phyloP scores from a whole-genome alignment of 768 basidiomycete species.

The Clavaria fumosa region DNA sequence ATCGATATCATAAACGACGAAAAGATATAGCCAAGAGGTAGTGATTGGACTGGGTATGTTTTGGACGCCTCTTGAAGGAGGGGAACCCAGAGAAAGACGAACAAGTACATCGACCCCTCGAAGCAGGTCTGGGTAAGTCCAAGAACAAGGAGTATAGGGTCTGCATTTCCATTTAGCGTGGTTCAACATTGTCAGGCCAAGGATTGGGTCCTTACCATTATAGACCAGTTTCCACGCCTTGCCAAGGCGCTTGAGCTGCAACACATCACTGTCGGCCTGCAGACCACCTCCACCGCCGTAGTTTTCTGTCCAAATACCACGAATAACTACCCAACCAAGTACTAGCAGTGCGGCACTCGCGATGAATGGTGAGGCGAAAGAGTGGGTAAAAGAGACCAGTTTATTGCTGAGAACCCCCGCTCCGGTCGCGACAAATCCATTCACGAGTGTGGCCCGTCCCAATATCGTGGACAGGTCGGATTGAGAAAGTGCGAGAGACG shows the following conservation, averaged over 20 bases:
- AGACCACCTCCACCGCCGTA: slow-evolving; percentile 33
- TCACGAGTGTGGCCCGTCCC: slow-evolving; percentile 58
- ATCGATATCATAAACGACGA: slow-evolving; percentile 70
- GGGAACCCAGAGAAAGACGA: slow-evolving; percentile 75
- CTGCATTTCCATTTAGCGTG: too few relatives aligned
- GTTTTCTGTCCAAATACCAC: slow-evolving; percentile 50
- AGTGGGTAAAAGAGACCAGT: slow-evolving; percentile 34
- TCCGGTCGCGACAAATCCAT: slow-evolving; percentile 53
- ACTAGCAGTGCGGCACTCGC: slow-evolving; percentile 43
- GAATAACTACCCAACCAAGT: slow-evolving; percentile 41
- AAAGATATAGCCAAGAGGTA: slow-evolving; percentile 70
- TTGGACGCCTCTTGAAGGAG: slow-evolving; percentile 47
- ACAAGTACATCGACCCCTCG: slow-evolving; percentile 75
- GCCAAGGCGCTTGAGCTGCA: slow-evolving; percentile 37
- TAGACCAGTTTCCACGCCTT: slow-evolving; percentile 44
- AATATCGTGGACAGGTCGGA: slow-evolving; percentile 52
- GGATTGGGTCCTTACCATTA: slow-evolving; percentile 26
- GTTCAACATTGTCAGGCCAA: too few relatives aligned
- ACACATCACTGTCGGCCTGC: slow-evolving; percentile 19
- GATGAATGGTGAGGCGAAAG: slow-evolving; percentile 49
- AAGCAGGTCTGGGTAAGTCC: slow-evolving; percentile 69
- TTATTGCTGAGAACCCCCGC: slow-evolving; percentile 57
- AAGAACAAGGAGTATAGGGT: slow-evolving; percentile 44
- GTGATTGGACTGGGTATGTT: slow-evolving; percentile 19
- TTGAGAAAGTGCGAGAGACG: slow-evolving; percentile 32